Conservation (phyloP, 805 yeast species). For the Kuraishia capsulata region DNA sequence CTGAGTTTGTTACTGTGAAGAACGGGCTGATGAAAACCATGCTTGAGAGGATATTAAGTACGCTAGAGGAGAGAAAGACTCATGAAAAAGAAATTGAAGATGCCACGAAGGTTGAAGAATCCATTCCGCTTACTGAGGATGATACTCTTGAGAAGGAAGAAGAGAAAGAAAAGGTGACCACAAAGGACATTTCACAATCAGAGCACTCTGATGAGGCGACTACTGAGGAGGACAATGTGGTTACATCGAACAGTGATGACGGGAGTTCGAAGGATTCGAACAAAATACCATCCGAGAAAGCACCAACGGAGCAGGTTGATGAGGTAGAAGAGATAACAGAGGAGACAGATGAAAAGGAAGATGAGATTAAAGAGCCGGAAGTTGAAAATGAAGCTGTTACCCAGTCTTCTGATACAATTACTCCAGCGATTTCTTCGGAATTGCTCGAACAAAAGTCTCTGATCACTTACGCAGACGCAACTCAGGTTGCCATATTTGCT, state of each 20-base stretch:
- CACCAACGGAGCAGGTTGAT: background rate
- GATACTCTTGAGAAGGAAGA: background rate
- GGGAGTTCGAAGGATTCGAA: constrained; percentile 4
- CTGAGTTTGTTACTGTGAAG: constrained; percentile 5
- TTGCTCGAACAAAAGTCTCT: background rate
- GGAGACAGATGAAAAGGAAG: constrained; percentile 1
- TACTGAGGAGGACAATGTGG: too few species aligned
- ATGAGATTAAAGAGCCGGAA: constrained; percentile 1
- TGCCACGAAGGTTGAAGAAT: background rate
- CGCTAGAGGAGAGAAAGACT: background rate
- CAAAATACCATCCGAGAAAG: constrained; percentile 1
- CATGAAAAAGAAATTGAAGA: background rate
- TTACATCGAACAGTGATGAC: too few species aligned
- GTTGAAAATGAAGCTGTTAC: constrained; percentile 1
- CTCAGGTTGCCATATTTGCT: background rate
- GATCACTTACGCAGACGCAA: constrained; percentile 1
- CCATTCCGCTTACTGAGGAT: background rate
- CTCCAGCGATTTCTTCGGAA: background rate
- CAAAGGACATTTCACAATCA: too few species aligned
- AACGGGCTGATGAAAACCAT: constrained; percentile 6
- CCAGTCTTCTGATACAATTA: background rate
- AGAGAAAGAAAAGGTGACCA: constrained; percentile 3
- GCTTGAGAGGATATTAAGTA: constrained; percentile 3
- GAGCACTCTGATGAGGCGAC: too few species aligned
- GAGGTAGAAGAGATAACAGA: constrained; percentile 1